Conservation (phyloP, 2,329 filamentous ascomycete species). For the Purpureocillium lavendulum region DNA sequence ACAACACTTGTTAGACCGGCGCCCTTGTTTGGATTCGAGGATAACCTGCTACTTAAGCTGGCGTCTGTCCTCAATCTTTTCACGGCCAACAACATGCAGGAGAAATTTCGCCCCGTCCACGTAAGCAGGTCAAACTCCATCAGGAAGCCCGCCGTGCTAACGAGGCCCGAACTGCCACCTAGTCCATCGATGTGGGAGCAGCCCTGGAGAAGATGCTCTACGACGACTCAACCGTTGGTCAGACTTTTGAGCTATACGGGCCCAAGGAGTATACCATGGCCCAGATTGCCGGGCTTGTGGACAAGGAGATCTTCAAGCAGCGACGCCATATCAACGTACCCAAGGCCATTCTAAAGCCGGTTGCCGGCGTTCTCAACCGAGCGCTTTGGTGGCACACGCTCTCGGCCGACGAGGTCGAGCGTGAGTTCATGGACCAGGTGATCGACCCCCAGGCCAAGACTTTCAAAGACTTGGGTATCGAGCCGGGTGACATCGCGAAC, state of each 20-base stretch:
- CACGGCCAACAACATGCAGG: conserved; percentile 87
- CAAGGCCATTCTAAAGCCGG: conserved; percentile 67
- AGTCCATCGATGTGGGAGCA: conserved; percentile 83
- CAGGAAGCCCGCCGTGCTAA: neutral
- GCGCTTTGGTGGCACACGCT: conserved; percentile 81
- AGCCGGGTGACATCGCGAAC: conserved; percentile 76
- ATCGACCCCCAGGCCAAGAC: conserved; percentile 92
- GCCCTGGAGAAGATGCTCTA: conserved; percentile 85
- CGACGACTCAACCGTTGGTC: conserved; percentile 80
- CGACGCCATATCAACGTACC: conserved; percentile 88
- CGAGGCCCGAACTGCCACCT: neutral
- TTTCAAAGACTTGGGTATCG: conserved; percentile 86
- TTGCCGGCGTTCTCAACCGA: conserved; percentile 68
- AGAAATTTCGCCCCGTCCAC: conserved; percentile 87
- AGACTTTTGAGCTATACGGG: conserved; percentile 92
- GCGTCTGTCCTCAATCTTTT: conserved; percentile 74
- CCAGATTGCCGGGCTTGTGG: conserved; percentile 80
- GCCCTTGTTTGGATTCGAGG: conserved; percentile 91
- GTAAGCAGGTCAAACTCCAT: conserved; percentile 34
- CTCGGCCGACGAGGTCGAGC: conserved; percentile 78
- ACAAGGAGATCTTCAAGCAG: conserved; percentile 85
- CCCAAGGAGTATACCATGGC: conserved; percentile 86
- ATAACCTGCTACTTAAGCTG: conserved; percentile 80
- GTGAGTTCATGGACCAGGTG: conserved; percentile 85
- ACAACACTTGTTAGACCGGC: conserved; percentile 93